Evolutionary conservation across 805 yeast species (phyloP).

Genomic region (Kuraishia floccosa): DNA sequence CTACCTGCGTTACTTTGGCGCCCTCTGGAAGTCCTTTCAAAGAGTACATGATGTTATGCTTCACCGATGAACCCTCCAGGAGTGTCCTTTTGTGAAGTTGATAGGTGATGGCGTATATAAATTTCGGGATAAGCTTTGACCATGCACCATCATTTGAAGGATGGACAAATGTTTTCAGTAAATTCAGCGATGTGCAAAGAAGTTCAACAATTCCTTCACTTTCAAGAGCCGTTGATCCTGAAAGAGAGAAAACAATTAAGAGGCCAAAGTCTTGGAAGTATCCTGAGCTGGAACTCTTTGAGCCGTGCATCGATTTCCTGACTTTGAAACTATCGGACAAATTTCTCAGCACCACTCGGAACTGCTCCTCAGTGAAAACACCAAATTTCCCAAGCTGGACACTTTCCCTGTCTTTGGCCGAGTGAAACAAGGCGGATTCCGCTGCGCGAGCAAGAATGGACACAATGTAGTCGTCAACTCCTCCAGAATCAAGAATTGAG

Average conservation of each 20-base stretch:
- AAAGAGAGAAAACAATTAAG: constrained; percentile 54
- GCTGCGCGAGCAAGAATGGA: constrained; percentile 55
- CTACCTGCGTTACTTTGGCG: constrained; percentile 11
- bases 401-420: constrained; percentile 16
- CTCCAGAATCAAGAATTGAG: constrained; percentile 29
- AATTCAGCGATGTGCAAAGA: constrained; percentile 45
- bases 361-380: constrained; percentile 50
- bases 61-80: too few species aligned
- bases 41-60: too few species aligned
- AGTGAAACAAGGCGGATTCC: constrained; percentile 31
- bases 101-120: constrained; percentile 47
- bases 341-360: constrained; percentile 11
- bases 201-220: constrained; percentile 36
- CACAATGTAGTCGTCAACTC: constrained; percentile 32
- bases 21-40: constrained; percentile 12
- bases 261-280: constrained; percentile 28
- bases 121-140: constrained; percentile 59
- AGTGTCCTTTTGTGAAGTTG: constrained; percentile 48
- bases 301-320: constrained; percentile 4
- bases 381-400: constrained; percentile 42
- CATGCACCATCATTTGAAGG: constrained; percentile 93
- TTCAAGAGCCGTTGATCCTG: constrained; percentile 30
- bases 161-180: constrained; percentile 74
- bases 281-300: constrained; percentile 8
- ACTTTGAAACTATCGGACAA: neutral